phyloP scores from a whole-genome alignment of 495 filamentous ascomycete genomes.

The Penicillium egyptiacum region DNA sequence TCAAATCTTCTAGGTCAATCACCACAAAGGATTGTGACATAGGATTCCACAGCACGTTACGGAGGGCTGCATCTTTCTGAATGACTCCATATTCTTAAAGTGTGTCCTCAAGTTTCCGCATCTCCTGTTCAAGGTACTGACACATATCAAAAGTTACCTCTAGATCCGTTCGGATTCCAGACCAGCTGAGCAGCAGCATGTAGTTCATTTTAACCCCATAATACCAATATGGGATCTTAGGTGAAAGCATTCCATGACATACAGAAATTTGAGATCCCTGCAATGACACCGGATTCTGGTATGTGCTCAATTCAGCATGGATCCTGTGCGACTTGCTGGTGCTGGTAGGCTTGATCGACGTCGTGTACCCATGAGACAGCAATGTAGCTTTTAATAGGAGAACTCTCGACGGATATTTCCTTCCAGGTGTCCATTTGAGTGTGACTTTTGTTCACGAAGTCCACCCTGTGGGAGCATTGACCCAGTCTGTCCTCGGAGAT shows the following conservation, averaged over 20 bases:
- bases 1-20: conserved; percentile 25
- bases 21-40: conserved; percentile 2
- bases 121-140: conserved; percentile 14
- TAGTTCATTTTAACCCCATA: conserved; percentile 10
- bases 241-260: conserved; percentile 17
- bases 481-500: conserved; percentile 7
- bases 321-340: background rate
- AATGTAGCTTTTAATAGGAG: conserved; percentile 28
- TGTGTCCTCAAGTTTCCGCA: conserved; percentile 1
- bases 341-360: conserved; percentile 31
- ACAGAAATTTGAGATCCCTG: conserved; percentile 21
- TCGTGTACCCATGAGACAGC: conserved; percentile 29
- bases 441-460: conserved; percentile 2
- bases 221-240: conserved; percentile 23
- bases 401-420: no score
- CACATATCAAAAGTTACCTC: conserved; percentile 11
- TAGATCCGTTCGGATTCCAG: conserved; percentile 11
- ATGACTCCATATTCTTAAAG: conserved; percentile 15
- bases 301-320: background rate
- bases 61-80: conserved; percentile 16
- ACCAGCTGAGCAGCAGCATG: conserved; percentile 7
- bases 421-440: no score
- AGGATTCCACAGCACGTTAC: conserved; percentile 24
- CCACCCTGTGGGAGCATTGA: conserved; percentile 1
- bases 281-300: background rate